Base-by-base conservation (phyloP, 352 stramenopile genomes). In the Peronospora destructor region DNA sequence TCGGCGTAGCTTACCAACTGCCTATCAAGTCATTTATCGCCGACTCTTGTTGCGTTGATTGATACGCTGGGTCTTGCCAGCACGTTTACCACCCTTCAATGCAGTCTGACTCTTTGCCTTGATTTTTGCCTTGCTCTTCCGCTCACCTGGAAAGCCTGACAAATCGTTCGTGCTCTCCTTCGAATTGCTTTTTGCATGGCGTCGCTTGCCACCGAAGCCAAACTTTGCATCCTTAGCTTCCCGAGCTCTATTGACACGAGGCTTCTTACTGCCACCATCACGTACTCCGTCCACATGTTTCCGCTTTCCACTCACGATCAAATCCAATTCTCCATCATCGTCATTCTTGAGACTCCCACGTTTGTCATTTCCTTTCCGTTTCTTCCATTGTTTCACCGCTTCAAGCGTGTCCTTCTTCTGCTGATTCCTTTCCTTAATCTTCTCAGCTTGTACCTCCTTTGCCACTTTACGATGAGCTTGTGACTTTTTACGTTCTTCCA, bases 401-500 rank as follows among this genome's bases (percentile, higher is more conserved):
- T 89, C 70, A n/a, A 91, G 67, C 50, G 82, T 91, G 47, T 93
- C 80, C 63, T 93, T 93, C 77, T 91, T 91, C 65, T 90, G 70
- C 58, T 90, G 67, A 39, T 77, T 66, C 23, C 82, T 77, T 56
- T 91, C 71, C 68, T 91, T 89, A 34, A 71, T 56, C 68, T 93
- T 93, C 52, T 91, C 77, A 9, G 79, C 76, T 67, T 93, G 81
- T 21, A 97, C 72, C 69, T 98, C 89, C 73, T 98, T 98, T 38
- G 93, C 86, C 53, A 97, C 96, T 61, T 97, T 88, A 34, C 95
- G 94, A 61, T 98, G 91, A 43, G 97, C 91, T 64, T 98, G 92
- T 42, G 95, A 96, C 55, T 96, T 95, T 76, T 98, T 99, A 19
- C 95, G 89, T 55, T 98, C 87, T 59, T 98, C 88, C 34, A 99